A percentile compares a stretch with the other conserved stretches of the same genome.
Evolutionary conservation across 805 yeast genomes (phyloP).

Genomic region (Clavispora asparagi): DNA sequence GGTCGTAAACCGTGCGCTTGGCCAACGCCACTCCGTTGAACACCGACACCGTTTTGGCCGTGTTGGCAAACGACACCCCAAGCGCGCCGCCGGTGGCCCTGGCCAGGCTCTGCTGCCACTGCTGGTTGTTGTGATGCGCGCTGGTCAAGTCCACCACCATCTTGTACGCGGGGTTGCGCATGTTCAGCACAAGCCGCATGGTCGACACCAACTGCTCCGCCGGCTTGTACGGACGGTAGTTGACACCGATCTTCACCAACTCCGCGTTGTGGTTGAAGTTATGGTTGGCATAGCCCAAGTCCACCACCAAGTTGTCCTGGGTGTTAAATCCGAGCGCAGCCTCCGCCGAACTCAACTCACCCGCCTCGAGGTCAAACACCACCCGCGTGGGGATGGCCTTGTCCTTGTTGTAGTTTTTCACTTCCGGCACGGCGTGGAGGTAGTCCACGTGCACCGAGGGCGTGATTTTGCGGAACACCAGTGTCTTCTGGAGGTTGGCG

Average conservation of each 20-base stretch:
- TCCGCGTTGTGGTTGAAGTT: slow-evolving; percentile 46
- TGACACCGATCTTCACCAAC: slow-evolving; percentile 45
- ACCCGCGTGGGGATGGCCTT: slow-evolving; percentile 44
- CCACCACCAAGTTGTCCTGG: slow-evolving; percentile 34
- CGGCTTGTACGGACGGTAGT: slow-evolving; percentile 50
- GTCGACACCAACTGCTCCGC: slow-evolving; percentile 42
- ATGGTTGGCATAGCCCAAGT: slow-evolving; percentile 37
- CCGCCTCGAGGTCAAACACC: slow-evolving; percentile 33
- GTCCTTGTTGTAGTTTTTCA: slow-evolving; percentile 29
- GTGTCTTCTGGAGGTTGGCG: slow-evolving; percentile 36
- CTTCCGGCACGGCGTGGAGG: slow-evolving; percentile 19
- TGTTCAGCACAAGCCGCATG: slow-evolving; percentile 40
- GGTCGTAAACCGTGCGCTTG: slow-evolving; percentile 50
- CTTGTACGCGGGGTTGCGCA: slow-evolving; percentile 42
- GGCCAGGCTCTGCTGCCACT: slow-evolving; percentile 51
- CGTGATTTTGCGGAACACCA: slow-evolving; percentile 38
- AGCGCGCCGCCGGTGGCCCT: slow-evolving; percentile 46
- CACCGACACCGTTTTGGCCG: slow-evolving; percentile 20
- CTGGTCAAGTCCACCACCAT: slow-evolving; percentile 29
- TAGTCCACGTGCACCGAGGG: slow-evolving; percentile 40
- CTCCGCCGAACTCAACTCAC: slow-evolving; percentile 32
- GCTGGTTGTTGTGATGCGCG: slow-evolving; percentile 39
- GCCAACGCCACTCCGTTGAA: slow-evolving; percentile 55
- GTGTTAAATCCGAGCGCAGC: slow-evolving; percentile 32
- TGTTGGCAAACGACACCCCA: slow-evolving; percentile 41